Conservation (phyloP, 164 flowering plant genomes). For the Hamamelis virginiana region DNA sequence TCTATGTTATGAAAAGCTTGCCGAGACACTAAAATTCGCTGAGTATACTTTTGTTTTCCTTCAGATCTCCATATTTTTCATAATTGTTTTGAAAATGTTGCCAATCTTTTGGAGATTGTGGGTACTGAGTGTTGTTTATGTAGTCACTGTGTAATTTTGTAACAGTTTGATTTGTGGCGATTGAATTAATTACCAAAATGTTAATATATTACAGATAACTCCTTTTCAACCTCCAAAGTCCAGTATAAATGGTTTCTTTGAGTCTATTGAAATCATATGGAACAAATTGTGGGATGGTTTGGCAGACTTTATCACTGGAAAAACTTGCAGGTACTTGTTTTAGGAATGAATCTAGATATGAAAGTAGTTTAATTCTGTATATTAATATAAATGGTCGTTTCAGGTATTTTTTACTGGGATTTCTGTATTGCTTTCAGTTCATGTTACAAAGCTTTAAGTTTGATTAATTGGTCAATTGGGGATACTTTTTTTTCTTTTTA, state of each 20-base stretch:
- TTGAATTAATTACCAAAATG: neutral
- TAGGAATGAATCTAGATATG: neutral
- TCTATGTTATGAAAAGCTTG: neutral
- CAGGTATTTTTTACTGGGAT: neutral
- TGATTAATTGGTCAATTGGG: too few species aligned
- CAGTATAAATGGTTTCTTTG: conserved; percentile 54
- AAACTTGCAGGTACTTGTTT: conserved; percentile 72
- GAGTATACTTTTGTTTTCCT: neutral
- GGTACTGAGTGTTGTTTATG: neutral
- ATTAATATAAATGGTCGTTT: too few species aligned
- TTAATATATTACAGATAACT: conserved; percentile 35
- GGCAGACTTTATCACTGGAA: conserved; percentile 72
- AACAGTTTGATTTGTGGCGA: neutral
- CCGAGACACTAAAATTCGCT: neutral
- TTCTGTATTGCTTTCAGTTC: conserved; percentile 1
- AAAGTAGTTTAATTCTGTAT: too few species aligned
- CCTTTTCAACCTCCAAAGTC: conserved; percentile 53
- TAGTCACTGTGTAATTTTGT: neutral
- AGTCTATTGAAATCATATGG: conserved; percentile 57
- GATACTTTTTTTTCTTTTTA: too few species aligned
- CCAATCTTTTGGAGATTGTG: neutral
- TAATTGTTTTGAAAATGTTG: neutral
- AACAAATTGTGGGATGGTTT: conserved; percentile 54
- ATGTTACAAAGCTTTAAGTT: neutral
- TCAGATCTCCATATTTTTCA: neutral